Conservation (phyloP, 306 rosid species). For the Cicer pinnatifidum region DNA sequence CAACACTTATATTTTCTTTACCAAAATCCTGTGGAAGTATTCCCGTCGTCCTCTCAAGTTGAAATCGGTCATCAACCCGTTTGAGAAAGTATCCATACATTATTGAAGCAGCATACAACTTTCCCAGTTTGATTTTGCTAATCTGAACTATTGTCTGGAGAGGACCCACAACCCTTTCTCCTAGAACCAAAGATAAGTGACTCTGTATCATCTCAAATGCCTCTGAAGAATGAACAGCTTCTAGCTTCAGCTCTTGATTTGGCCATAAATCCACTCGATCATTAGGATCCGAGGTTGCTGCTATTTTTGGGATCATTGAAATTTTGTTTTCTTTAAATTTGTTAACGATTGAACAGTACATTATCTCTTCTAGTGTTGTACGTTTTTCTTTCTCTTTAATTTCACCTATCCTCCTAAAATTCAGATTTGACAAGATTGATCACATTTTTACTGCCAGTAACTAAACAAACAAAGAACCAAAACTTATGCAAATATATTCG, state of each 20-base stretch:
- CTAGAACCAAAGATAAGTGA: constrained; percentile 80
- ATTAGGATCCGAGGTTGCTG: constrained; percentile 66
- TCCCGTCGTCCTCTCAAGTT: constrained; percentile 82
- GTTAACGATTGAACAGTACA: constrained; percentile 74
- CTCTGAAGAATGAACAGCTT: constrained; percentile 81
- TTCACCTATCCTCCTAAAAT: constrained; percentile 85
- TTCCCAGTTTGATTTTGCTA: constrained; percentile 90
- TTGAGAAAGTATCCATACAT: constrained; percentile 95
- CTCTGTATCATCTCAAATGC: constrained; percentile 93
- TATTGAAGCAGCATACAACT: constrained; percentile 95
- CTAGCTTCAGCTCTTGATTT: constrained; percentile 85
- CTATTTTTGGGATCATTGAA: constrained; percentile 80
- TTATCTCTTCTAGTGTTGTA: constrained; percentile 72
- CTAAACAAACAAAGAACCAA: constrained; percentile 41
- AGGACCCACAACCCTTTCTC: constrained; percentile 80
- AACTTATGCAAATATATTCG: constrained; percentile 3
- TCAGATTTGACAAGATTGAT: constrained; percentile 42
- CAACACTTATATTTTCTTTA: constrained; percentile 48
- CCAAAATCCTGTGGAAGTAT: constrained; percentile 75
- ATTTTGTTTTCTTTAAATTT: constrained; percentile 70
- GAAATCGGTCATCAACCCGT: constrained; percentile 92
- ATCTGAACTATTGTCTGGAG: constrained; percentile 72
- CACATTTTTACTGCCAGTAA: constrained; percentile 21
- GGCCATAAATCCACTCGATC: constrained; percentile 90
- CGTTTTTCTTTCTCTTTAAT: constrained; percentile 81